Conservation (phyloP, 2,329 filamentous ascomycete genomes). For the Aspergillus quadrilineatus region DNA sequence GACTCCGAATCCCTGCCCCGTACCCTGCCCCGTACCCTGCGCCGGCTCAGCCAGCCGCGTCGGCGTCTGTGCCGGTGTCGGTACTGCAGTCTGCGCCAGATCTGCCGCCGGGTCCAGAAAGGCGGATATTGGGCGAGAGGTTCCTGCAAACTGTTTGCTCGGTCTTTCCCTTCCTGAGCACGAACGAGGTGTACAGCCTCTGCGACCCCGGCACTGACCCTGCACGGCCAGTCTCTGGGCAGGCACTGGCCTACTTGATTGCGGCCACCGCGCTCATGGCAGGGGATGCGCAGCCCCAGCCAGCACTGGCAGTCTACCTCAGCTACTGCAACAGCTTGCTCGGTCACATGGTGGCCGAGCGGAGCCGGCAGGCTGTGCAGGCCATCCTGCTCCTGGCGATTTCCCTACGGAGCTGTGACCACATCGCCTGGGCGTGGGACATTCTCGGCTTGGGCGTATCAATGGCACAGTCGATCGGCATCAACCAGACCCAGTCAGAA, state of each 20-base stretch:
- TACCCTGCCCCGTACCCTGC: neutral
- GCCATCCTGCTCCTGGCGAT: conserved; percentile 1
- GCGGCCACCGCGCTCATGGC: neutral
- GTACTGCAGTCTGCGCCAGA: neutral
- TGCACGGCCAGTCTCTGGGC: neutral
- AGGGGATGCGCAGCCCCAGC: neutral
- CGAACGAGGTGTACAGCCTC: neutral
- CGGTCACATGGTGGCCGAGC: neutral
- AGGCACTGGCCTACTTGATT: neutral
- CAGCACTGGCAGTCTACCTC: neutral
- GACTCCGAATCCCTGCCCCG: neutral
- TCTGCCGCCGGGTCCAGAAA: neutral
- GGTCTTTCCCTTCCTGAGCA: neutral
- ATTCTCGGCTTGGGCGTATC: conserved; percentile 1
- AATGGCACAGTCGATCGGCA: conserved; percentile 1
- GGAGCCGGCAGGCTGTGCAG: neutral
- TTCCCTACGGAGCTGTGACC: neutral
- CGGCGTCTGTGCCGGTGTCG: neutral
- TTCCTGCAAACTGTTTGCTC: neutral
- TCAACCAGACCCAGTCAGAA: neutral
- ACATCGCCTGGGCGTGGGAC: conserved; percentile 8
- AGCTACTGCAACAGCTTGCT: neutral
- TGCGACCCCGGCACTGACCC: neutral
- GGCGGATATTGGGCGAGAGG: neutral
- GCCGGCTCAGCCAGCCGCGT: neutral